Conservation (phyloP, 176 grass and related monocot genomes). For the Tillandsia leiboldiana region DNA sequence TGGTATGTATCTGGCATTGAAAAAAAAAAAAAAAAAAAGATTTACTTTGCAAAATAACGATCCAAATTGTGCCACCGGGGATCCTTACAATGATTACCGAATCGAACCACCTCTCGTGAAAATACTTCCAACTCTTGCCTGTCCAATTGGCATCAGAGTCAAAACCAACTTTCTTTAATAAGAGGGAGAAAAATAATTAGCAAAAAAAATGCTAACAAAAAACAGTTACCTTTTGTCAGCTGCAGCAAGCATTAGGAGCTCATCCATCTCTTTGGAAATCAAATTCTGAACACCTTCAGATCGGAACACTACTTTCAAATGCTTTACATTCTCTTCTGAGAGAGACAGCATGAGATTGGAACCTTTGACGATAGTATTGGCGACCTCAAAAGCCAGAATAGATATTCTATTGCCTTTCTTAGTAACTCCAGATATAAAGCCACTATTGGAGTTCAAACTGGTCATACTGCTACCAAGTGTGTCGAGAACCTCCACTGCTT, state of each 20-base stretch:
- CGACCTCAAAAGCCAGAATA: slow-evolving; percentile 59
- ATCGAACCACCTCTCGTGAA: slow-evolving; percentile 32
- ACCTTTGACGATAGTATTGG: slow-evolving; percentile 59
- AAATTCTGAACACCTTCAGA: slow-evolving; percentile 34
- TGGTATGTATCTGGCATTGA: background rate
- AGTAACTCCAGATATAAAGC: slow-evolving; percentile 11
- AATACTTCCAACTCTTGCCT: slow-evolving; percentile 44
- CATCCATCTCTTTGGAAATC: slow-evolving; percentile 35
- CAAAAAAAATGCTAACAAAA: background rate
- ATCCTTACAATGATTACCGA: slow-evolving; percentile 47
- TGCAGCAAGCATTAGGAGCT: slow-evolving; percentile 37
- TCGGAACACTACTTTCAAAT: slow-evolving; percentile 37
- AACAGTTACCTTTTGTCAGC: slow-evolving; percentile 30
- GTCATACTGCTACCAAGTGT: slow-evolving; percentile 20
- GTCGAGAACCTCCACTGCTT: slow-evolving; percentile 24
- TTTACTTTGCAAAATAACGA: slow-evolving; percentile 35
- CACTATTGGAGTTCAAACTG: slow-evolving; percentile 16
- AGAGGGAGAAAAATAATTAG: background rate
- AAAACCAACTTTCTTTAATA: background rate
- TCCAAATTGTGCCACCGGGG: slow-evolving; percentile 52
- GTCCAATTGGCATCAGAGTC: slow-evolving; percentile 15
- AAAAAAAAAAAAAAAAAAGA: background rate
- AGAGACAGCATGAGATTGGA: slow-evolving; percentile 44
- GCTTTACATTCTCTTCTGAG: slow-evolving; percentile 31
- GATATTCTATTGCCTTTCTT: slow-evolving; percentile 28